A percentile compares a stretch with the other conserved stretches of the same genome.
Conservation (phyloP, 208 protist species). For the Acanthamoeba divionensis region DNA sequence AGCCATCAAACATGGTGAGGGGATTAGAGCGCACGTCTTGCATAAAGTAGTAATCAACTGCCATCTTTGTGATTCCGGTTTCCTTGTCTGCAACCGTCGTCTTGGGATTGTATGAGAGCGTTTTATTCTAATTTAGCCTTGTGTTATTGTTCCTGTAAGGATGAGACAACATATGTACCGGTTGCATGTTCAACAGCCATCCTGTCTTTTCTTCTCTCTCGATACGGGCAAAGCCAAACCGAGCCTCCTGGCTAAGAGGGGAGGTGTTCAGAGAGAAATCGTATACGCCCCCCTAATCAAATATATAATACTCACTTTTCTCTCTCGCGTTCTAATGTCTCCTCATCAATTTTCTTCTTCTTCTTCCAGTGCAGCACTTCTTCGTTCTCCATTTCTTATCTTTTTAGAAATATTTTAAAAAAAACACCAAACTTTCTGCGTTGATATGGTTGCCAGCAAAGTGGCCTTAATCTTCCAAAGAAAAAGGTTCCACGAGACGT, state of each 20-base stretch:
- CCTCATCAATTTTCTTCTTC: constrained; percentile 18
- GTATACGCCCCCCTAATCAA: neutral
- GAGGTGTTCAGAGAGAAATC: neutral
- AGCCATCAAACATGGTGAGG: neutral
- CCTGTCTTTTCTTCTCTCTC: constrained; percentile 52
- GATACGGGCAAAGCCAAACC: constrained; percentile 33
- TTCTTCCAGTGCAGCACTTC: constrained; percentile 24
- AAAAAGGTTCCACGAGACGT: no score
- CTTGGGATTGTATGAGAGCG: constrained; percentile 15
- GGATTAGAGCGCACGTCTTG: constrained; percentile 61
- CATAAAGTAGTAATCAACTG: constrained; percentile 84
- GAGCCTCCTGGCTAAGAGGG: constrained; percentile 8
- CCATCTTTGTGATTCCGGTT: constrained; percentile 31
- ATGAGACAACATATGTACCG: constrained; percentile 35
- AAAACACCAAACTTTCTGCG: neutral
- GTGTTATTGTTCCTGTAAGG: neutral
- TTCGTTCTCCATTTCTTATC: constrained; percentile 18
- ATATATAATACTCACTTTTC: neutral
- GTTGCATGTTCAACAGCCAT: constrained; percentile 80
- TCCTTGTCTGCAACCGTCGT: constrained; percentile 75
- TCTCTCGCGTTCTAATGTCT: neutral
- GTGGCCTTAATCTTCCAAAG: no score
- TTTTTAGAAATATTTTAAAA: neutral
- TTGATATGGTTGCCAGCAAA: no score
- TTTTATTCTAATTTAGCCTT: neutral